phyloP scores from a whole-genome alignment of 2,329 filamentous ascomycete species.

The Lachnellula arida region DNA sequence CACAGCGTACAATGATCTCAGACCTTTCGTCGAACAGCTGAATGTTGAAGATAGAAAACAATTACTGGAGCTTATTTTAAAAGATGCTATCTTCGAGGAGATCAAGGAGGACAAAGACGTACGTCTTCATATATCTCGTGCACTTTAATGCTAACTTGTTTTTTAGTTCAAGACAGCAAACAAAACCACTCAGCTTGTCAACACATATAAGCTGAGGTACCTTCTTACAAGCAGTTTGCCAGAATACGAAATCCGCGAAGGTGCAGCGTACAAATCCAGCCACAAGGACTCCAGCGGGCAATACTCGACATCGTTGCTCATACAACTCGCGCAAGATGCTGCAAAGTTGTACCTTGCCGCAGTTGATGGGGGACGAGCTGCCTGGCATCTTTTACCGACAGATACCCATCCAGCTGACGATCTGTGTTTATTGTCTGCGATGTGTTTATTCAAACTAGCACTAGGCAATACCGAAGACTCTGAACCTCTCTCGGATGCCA shows the following conservation, averaged over 20 bases:
- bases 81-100: slow-evolving; percentile 6
- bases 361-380: slow-evolving; percentile 22
- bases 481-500: slow-evolving; percentile 12
- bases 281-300: slow-evolving; percentile 4
- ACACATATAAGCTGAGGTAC: slow-evolving; percentile 27
- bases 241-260: slow-evolving; percentile 18
- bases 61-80: slow-evolving; percentile 11
- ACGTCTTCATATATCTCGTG: background rate
- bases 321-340: slow-evolving; percentile 14
- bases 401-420: slow-evolving; percentile 34
- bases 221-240: slow-evolving; percentile 25
- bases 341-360: slow-evolving; percentile 23
- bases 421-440: slow-evolving; percentile 28
- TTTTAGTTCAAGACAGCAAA: slow-evolving; percentile 20
- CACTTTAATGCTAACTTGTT: slow-evolving; percentile 1
- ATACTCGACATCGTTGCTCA: slow-evolving; percentile 21
- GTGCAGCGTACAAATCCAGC: slow-evolving; percentile 2
- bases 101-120: background rate
- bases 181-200: slow-evolving; percentile 24
- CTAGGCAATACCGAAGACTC: slow-evolving; percentile 3
- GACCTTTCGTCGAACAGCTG: slow-evolving; percentile 22
- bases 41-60: slow-evolving; percentile 16
- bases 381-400: slow-evolving; percentile 27
- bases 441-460: slow-evolving; percentile 30
- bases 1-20: slow-evolving; percentile 31